These are phyloP conservation scores for Salix udensis DNA, from an alignment of 345 rosid genomes.

Conservation along the genomic window DNA sequence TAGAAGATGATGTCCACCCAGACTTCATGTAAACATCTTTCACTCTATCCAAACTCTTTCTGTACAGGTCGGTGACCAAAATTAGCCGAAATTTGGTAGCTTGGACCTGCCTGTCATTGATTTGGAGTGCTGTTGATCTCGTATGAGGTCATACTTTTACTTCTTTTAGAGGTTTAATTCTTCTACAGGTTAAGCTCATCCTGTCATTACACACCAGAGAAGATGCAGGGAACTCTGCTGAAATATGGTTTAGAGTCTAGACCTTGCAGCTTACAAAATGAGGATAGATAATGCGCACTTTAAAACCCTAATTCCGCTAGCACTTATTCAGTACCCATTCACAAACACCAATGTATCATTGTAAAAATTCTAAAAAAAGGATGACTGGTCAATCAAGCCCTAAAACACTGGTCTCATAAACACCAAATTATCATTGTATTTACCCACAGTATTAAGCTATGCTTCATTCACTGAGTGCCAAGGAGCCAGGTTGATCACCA, in stretches of 20 bases:
- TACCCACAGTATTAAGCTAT: background rate
- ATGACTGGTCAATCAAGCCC: conserved; percentile 9
- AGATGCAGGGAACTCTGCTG: too few relatives aligned
- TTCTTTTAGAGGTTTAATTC: too few relatives aligned
- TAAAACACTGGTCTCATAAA: conserved; percentile 9
- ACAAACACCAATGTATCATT: too few relatives aligned
- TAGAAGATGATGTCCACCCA: conserved; percentile 73
- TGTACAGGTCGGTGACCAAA: background rate
- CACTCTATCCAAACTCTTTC: background rate
- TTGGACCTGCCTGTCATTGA: background rate
- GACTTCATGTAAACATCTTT: conserved; percentile 40
- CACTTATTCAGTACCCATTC: too few relatives aligned
- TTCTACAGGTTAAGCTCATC: too few relatives aligned
- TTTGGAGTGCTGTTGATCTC: background rate
- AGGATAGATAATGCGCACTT: too few relatives aligned
- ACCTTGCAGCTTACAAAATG: too few relatives aligned
- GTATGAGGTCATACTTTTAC: background rate
- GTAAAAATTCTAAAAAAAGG: background rate
- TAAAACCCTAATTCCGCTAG: too few relatives aligned
- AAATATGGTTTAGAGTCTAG: too few relatives aligned
- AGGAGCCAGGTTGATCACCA: conserved; percentile 34
- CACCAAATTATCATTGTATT: background rate
- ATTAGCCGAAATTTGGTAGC: background rate
- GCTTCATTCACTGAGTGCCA: conserved; percentile 27
- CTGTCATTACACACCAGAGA: too few relatives aligned